Conservation (phyloP, 1,284 basidiomycete genomes). For the Marasmius sp. region DNA sequence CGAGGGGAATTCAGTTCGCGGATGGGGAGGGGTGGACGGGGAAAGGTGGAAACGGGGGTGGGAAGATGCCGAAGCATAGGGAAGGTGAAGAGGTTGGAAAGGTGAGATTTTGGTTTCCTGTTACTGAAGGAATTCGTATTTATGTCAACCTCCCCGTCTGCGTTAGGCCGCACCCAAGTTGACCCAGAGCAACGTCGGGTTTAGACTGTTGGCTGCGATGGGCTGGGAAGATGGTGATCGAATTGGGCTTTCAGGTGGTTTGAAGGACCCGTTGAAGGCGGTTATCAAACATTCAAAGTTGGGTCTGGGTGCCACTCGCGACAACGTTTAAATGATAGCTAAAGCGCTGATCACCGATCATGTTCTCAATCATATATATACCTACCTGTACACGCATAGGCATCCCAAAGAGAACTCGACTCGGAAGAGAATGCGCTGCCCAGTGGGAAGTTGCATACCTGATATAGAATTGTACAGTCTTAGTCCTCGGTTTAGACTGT, state of each 20-base stretch:
- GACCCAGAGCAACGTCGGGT: conserved; percentile 68
- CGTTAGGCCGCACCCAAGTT: conserved; percentile 71
- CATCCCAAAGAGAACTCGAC: too few species aligned
- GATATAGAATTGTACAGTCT: too few species aligned
- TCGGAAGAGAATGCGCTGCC: too few species aligned
- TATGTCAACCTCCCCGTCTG: not conserved
- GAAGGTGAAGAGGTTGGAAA: conserved; percentile 81
- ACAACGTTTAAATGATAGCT: too few species aligned
- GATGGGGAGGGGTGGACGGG: conserved; percentile 20
- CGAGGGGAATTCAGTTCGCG: conserved; percentile 31
- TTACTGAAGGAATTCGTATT: conserved; percentile 1
- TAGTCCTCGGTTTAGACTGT: too few species aligned
- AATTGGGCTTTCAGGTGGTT: conserved; percentile 59
- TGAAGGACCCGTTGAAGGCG: conserved; percentile 69
- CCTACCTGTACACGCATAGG: too few species aligned
- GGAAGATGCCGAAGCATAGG: conserved; percentile 43
- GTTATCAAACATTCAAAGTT: conserved; percentile 75
- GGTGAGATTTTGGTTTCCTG: conserved; percentile 32
- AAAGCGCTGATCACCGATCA: too few species aligned
- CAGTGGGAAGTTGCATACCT: too few species aligned
- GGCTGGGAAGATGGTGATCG: conserved; percentile 73
- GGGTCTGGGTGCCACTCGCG: conserved; percentile 56
- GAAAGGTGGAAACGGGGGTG: conserved; percentile 26
- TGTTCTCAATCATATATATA: too few species aligned
- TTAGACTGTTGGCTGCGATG: conserved; percentile 75